These are phyloP conservation scores for Penicillium sp. DNA, from an alignment of 2,329 filamentous ascomycete species.

Conservation along the genomic window DNA sequence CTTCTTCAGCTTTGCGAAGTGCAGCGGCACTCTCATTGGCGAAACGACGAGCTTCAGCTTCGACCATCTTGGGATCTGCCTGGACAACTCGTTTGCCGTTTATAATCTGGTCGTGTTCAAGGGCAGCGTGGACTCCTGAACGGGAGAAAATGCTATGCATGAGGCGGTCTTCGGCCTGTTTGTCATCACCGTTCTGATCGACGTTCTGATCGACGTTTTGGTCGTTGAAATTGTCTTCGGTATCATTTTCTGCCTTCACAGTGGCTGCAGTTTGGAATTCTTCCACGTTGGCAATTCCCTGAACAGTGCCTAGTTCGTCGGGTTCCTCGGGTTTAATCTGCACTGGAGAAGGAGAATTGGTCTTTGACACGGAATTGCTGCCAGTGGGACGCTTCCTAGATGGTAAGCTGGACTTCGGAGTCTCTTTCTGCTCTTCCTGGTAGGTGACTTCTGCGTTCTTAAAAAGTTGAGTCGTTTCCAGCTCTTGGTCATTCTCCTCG, in stretches of 20 bases:
- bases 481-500: slow-evolving; percentile 59
- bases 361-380: not conserved
- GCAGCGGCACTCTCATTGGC: slow-evolving; percentile 75
- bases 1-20: slow-evolving; percentile 69
- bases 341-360: not conserved
- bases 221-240: slow-evolving; percentile 32
- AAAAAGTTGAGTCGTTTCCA: slow-evolving; percentile 2
- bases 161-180: slow-evolving; percentile 67
- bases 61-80: slow-evolving; percentile 75
- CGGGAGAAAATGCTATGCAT: slow-evolving; percentile 87
- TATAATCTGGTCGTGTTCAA: slow-evolving; percentile 91
- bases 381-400: not conserved
- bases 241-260: not conserved
- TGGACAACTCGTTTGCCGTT: slow-evolving; percentile 69
- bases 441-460: slow-evolving; percentile 77
- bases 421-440: slow-evolving; percentile 35
- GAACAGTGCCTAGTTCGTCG: slow-evolving; percentile 55
- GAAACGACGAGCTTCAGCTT: slow-evolving; percentile 76
- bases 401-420: not conserved
- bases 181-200: slow-evolving; percentile 20
- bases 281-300: slow-evolving; percentile 65
- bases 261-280: slow-evolving; percentile 51
- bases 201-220: slow-evolving; percentile 23
- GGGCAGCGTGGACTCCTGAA: slow-evolving; percentile 81
- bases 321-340: slow-evolving; percentile 6